Percentiles rank a stretch among this genome's conserved stretches.
Conservation (phyloP, 495 filamentous ascomycete genomes). For the Recurvomyces mirabilis region DNA sequence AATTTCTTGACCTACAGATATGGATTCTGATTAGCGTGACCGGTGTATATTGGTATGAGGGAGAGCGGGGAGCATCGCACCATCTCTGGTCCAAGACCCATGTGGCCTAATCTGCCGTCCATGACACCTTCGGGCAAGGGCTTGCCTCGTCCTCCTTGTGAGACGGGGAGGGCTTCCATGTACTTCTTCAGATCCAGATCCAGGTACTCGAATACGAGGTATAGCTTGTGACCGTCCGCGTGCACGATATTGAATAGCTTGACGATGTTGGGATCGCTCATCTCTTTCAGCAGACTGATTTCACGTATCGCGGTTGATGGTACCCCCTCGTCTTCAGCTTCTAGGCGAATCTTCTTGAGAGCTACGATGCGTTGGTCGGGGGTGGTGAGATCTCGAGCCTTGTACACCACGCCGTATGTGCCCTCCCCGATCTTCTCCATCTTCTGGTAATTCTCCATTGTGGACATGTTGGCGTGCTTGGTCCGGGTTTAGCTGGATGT, state of each 20-base stretch:
- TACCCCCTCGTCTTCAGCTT: conserved; percentile 89
- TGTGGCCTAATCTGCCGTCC: conserved; percentile 46
- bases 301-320: conserved; percentile 97
- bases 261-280: conserved; percentile 97
- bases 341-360: conserved; percentile 97
- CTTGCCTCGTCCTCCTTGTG: conserved; percentile 81
- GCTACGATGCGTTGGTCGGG: conserved; percentile 77
- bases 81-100: conserved; percentile 82
- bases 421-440: conserved; percentile 98
- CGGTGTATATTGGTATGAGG: neutral
- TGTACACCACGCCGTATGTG: conserved; percentile 63
- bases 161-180: conserved; percentile 92
- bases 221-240: conserved; percentile 91
- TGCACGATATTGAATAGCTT: conserved; percentile 98
- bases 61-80: conserved; percentile 36
- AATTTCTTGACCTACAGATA: conserved; percentile 58
- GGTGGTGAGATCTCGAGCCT: conserved; percentile 90
- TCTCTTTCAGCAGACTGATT: conserved; percentile 97
- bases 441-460: conserved; percentile 99
- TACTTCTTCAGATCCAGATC: conserved; percentile 99
- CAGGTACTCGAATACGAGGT: conserved; percentile 98
- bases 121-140: conserved; percentile 64
- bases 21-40: neutral
- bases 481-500: no score
- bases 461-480: neutral